Evolutionary conservation across 2,329 filamentous ascomycete species (phyloP).

Genomic region (Penicillium sp.): DNA sequence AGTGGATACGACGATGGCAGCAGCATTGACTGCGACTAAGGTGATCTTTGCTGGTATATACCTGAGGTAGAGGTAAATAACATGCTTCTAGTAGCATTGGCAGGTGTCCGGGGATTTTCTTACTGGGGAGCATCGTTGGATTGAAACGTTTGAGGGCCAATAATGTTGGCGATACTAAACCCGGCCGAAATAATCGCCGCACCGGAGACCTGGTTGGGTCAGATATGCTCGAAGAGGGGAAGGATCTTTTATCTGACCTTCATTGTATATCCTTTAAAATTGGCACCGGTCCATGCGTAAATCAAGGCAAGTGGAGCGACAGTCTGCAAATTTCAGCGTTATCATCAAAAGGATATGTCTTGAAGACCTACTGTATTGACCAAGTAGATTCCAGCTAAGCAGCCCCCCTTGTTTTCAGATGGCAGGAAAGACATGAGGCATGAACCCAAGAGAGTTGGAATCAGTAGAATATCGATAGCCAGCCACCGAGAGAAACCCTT

Average conservation of each 20-base stretch:
- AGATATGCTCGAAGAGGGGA: background rate
- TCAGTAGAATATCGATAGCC: conserved; percentile 46
- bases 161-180: conserved; percentile 44
- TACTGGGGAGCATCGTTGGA: conserved; percentile 47
- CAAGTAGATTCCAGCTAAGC: conserved; percentile 50
- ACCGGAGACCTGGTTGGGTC: conserved; percentile 46
- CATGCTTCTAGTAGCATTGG: background rate
- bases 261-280: conserved; percentile 54
- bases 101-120: background rate
- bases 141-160: conserved; percentile 50
- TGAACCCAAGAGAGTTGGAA: conserved; percentile 52
- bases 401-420: conserved; percentile 43
- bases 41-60: conserved; percentile 43
- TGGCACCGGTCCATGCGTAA: conserved; percentile 51
- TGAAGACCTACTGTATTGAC: conserved; percentile 29
- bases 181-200: conserved; percentile 50
- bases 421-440: conserved; percentile 42
- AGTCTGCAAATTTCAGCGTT: conserved; percentile 34
- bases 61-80: conserved; percentile 14
- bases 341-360: background rate
- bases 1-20: conserved; percentile 32
- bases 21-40: conserved; percentile 40
- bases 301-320: conserved; percentile 48
- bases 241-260: conserved; percentile 18
- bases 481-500: conserved; percentile 45